Base-by-base conservation (phyloP, 257 asterid genomes). In the Penstemon barbatus region DNA sequence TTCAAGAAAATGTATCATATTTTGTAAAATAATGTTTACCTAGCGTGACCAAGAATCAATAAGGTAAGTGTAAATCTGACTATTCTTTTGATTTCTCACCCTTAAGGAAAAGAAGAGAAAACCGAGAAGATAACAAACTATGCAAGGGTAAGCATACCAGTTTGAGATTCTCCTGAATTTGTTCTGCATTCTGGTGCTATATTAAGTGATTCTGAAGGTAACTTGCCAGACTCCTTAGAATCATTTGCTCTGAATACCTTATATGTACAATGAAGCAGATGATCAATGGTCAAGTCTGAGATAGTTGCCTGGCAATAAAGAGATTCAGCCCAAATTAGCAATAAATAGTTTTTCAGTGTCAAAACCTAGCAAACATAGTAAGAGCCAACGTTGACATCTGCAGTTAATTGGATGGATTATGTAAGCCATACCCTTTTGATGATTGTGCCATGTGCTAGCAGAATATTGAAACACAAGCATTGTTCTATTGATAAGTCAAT, bases 231-330 rank as follows among this genome's bases (percentile, higher is more conserved):
- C 45, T 44, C 77, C 38, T 61, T 80, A 63, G 67, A 71, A 62
- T 60, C 56, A 71, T 75, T 42, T 46, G 74, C 69, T 64, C 62
- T 59, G 54, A 91, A 57, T 59, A 84, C 55, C 73, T 81, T 85
- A 73, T 76, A 58, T 52, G 82, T 77, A 71, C 97, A 88, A 55
- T 68, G 71, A 68, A 90, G 85, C 53, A 92, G 71, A 79, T 92
- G 94, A 67, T 79, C 85, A 66, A 86, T 48, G 8, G 90, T 76
- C 78, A 79, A 33, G 52, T 75, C 88, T 43, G 82, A 41, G 67
- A 77, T 57, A 63, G 76, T 75, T 69, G 57, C 81, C 95, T 87
- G 84, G 65, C 57, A 72, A 72, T 39, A 37, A 67, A 71, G 6
- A 77, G 55, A 67, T 50, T 59, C 55, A 43, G 7, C 41, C 18